phyloP scores from a whole-genome alignment of 441 rosid species.

The Gossypium laxum region DNA sequence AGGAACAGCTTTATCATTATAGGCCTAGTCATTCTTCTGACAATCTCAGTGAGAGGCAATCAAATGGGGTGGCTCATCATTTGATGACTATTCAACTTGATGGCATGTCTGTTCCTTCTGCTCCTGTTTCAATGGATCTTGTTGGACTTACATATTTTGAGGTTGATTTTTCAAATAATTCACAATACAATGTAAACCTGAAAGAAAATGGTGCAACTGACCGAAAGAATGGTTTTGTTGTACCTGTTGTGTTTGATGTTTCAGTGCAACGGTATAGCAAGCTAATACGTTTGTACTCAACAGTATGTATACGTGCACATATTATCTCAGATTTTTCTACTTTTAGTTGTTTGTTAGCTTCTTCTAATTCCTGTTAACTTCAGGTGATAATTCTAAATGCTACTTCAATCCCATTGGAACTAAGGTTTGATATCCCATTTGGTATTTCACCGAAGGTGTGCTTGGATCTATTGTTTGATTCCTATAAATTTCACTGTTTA shows the following conservation, averaged over 20 bases:
- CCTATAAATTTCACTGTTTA: slow-evolving; percentile 7
- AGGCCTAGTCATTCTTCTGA: slow-evolving; percentile 49
- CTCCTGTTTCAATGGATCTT: slow-evolving; percentile 82
- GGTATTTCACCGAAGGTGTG: slow-evolving; percentile 85
- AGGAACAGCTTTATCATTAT: slow-evolving; percentile 42
- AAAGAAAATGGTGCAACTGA: slow-evolving; percentile 33
- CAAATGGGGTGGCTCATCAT: slow-evolving; percentile 59
- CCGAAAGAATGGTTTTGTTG: slow-evolving; percentile 47
- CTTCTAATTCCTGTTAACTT: slow-evolving; percentile 21
- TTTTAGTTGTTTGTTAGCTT: slow-evolving; percentile 13
- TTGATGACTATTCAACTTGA: slow-evolving; percentile 72
- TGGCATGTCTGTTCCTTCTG: slow-evolving; percentile 66
- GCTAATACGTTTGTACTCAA: slow-evolving; percentile 74
- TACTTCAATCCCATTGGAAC: slow-evolving; percentile 71
- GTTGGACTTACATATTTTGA: slow-evolving; percentile 76
- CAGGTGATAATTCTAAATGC: slow-evolving; percentile 77
- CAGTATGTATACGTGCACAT: slow-evolving; percentile 42
- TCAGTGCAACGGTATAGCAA: slow-evolving; percentile 77
- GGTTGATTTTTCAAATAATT: slow-evolving; percentile 73
- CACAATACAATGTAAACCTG: slow-evolving; percentile 25
- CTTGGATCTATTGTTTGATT: slow-evolving; percentile 10
- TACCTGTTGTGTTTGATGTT: slow-evolving; percentile 88
- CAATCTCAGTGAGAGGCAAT: slow-evolving; percentile 50
- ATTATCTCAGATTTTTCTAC: slow-evolving; percentile 7
- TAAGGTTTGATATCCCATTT: slow-evolving; percentile 92